These are phyloP conservation scores for Urtica urens DNA, from an alignment of 306 rosid genomes.

Conservation along the genomic window DNA sequence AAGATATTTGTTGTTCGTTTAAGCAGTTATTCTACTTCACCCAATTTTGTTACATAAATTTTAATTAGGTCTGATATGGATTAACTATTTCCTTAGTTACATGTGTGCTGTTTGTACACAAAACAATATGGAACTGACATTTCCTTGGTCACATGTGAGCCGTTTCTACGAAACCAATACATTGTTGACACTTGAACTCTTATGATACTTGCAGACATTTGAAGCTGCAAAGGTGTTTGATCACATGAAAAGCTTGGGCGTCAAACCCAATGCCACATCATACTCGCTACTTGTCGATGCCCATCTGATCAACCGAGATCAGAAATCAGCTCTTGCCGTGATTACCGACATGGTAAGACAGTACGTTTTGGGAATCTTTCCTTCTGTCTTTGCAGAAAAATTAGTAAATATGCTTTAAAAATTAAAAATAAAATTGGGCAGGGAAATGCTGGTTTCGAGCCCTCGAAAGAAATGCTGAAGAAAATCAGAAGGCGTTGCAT, in stretches of 20 bases:
- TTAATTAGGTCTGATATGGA: neutral
- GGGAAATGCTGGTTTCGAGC: conserved; percentile 67
- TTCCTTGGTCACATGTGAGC: neutral
- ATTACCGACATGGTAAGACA: conserved; percentile 67
- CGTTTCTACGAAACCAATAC: neutral
- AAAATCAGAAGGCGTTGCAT: conserved; percentile 64
- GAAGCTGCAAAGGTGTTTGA: conserved; percentile 83
- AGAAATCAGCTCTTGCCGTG: conserved; percentile 48
- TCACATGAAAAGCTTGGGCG: conserved; percentile 62
- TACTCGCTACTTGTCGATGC: conserved; percentile 71
- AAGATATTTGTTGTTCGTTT: neutral
- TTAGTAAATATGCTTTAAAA: conserved; percentile 12
- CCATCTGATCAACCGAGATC: conserved; percentile 74
- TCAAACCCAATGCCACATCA: conserved; percentile 76
- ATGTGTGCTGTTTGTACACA: conserved; percentile 4
- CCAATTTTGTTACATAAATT: neutral
- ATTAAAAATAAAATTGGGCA: conserved; percentile 29
- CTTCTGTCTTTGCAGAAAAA: conserved; percentile 1
- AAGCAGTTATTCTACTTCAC: neutral
- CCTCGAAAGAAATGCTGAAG: conserved; percentile 48
- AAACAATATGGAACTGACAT: neutral
- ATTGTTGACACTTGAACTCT: conserved; percentile 8
- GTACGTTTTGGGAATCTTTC: conserved; percentile 3
- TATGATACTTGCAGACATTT: conserved; percentile 43
- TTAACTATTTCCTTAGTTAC: neutral